A percentile compares a stretch with the other conserved stretches of the same genome.
Evolutionary conservation across 2,329 filamentous ascomycete genomes (phyloP).

Genomic region (Trichoderma sp.): DNA sequence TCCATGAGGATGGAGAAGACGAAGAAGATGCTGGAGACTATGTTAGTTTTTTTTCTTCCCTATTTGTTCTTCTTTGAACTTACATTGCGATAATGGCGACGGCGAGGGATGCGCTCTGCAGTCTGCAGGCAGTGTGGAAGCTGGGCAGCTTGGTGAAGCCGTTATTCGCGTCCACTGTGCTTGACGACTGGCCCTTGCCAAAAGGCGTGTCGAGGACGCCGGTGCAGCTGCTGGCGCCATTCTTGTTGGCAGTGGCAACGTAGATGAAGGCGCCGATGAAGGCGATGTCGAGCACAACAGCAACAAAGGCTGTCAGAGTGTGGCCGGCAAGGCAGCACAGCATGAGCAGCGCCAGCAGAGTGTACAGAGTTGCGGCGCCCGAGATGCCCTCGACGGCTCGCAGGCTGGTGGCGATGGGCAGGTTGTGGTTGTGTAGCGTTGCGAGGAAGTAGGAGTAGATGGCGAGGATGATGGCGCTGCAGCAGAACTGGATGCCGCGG

Average conservation of each 20-base stretch:
- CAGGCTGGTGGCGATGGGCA: constrained; percentile 63
- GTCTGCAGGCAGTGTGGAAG: constrained; percentile 61
- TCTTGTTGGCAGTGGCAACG: constrained; percentile 72
- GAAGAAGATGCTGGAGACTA: constrained; percentile 65
- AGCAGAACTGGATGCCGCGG: constrained; percentile 73
- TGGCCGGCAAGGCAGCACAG: constrained; percentile 80
- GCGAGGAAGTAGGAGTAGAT: constrained; percentile 86
- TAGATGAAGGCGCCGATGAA: constrained; percentile 81
- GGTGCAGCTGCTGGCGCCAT: constrained; percentile 66
- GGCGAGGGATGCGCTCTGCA: constrained; percentile 77
- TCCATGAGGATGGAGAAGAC: constrained; percentile 70
- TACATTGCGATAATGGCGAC: constrained; percentile 77
- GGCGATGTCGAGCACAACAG: constrained; percentile 72
- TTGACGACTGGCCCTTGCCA: constrained; percentile 61
- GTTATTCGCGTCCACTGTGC: constrained; percentile 49
- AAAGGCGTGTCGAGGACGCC: constrained; percentile 65
- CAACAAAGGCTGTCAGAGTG: constrained; percentile 70
- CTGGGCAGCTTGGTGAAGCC: constrained; percentile 53
- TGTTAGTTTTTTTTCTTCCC: not conserved
- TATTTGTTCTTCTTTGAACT: constrained; percentile 30
- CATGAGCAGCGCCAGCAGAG: constrained; percentile 68
- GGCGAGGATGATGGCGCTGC: constrained; percentile 71
- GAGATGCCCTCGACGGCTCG: constrained; percentile 78
- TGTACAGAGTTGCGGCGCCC: constrained; percentile 74
- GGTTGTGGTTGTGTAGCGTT: constrained; percentile 64